Evolutionary conservation across 371 early-diverging fungal genomes (phyloP).

Genomic region (Rhizopus stolonifer): DNA sequence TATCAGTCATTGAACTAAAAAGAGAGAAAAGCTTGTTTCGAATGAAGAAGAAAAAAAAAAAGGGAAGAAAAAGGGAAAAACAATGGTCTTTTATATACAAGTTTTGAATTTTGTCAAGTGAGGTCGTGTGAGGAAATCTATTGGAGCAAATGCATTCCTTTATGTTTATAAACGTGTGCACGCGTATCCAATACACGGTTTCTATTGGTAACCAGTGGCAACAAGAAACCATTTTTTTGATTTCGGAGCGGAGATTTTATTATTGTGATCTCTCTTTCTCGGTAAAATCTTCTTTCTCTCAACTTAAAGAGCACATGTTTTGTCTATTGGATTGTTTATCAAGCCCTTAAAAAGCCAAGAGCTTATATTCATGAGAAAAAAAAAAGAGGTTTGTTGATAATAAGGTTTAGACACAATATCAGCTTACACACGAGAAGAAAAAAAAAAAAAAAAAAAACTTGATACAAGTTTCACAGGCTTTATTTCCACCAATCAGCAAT

Average conservation of each 20-base stretch:
- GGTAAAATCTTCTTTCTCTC: too few species aligned
- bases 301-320: too few species aligned
- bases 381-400: too few species aligned
- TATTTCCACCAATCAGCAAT: neutral
- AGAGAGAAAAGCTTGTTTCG: too few species aligned
- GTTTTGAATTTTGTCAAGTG: constrained; percentile 26
- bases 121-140: constrained; percentile 31
- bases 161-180: neutral
- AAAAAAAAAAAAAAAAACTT: too few species aligned
- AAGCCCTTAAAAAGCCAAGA: too few species aligned
- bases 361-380: too few species aligned
- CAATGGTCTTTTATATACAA: neutral
- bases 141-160: constrained; percentile 20
- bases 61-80: neutral
- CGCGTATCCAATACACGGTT: neutral
- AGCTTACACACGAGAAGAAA: too few species aligned
- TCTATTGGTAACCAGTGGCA: neutral
- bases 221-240: neutral
- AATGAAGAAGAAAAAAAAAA: neutral
- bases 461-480: neutral
- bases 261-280: too few species aligned
- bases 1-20: constrained; percentile 25
- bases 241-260: neutral
- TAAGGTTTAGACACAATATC: too few species aligned
- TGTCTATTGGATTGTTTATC: too few species aligned